Base-by-base conservation (phyloP, 768 basidiomycete species). In the Paxillus rubicundulus region DNA sequence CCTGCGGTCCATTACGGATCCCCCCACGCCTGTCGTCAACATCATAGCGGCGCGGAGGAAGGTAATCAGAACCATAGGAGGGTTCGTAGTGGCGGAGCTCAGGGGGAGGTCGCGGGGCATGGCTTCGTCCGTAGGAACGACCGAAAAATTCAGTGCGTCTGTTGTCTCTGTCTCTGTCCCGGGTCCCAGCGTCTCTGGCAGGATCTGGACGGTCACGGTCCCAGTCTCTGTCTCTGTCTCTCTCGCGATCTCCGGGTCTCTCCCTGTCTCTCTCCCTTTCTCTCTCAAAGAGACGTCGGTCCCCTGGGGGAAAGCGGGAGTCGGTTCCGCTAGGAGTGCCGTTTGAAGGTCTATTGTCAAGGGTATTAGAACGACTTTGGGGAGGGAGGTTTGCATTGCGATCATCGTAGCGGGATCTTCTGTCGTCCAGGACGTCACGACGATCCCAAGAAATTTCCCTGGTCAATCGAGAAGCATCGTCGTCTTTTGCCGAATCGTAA, bases 71-170 rank as follows among this genome's bases (percentile, higher is more conserved):
- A 54, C 66, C 67, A 54, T 76, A 74, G n/a, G 71, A 68, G 7
- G 76, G 70, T 17, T 81, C 77, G 53, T 77, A 79, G 42, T 79
- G 77, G 24, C 79, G 73, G 45, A 73, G 70, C 45, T 79, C 78
- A 45, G 74, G 72, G 21, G 74, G 76, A 20, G 74, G 75, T 40
- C 76, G 66, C 16, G 76, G 74, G 18, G 64, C 61, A 55, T 74
- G 72, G 54, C 63, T 68, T 61, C 64, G 71, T 51, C 66, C 74
- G 55, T 72, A 77, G 41, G 70, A 72, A 52, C 70, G 72, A 43
- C 69, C 69, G 54, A 63, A 64, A 40, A 69, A 68, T 20, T 74
- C 73, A 37, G 70, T 63, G 21, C 74, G 70, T 45, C 71, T 72
- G 43, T 74, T 68, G n/a, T 74, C 63, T n/a, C 64, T 58, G 47